Percentiles rank a stretch among this genome's conserved stretches.
Conservation (phyloP, 176 grass and related monocot species). For the Poa pratensis region DNA sequence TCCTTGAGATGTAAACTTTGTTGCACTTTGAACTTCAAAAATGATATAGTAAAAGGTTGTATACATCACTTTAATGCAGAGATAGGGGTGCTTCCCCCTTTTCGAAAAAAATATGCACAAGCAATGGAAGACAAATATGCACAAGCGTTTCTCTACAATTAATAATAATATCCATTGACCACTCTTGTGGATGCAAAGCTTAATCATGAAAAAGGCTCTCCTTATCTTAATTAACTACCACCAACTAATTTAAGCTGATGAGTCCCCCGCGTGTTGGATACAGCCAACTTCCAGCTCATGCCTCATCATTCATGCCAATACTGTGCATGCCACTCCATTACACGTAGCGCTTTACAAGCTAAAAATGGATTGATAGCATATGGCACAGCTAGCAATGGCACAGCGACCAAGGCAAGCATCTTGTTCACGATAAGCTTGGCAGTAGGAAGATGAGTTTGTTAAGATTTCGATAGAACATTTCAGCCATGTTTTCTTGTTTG, state of each 20-base stretch:
- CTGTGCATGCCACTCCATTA: slow-evolving; percentile 28
- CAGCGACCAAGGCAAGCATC: slow-evolving; percentile 19
- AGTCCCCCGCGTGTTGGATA: slow-evolving; percentile 22
- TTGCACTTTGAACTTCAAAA: no score
- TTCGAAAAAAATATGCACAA: not conserved
- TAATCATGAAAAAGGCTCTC: not conserved
- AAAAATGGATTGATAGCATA: slow-evolving; percentile 22
- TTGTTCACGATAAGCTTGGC: slow-evolving; percentile 2
- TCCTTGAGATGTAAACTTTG: no score
- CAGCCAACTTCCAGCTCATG: slow-evolving; percentile 53
- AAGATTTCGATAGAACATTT: not conserved
- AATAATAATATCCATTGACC: slow-evolving; percentile 5
- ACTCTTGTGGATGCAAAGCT: slow-evolving; percentile 6
- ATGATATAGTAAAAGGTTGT: no score
- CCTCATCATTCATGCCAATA: slow-evolving; percentile 40
- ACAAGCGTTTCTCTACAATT: not conserved
- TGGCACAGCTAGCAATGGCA: slow-evolving; percentile 18
- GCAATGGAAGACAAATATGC: not conserved
- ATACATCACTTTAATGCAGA: no score
- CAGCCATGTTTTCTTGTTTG: not conserved
- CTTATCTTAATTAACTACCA: slow-evolving; percentile 28
- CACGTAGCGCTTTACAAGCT: slow-evolving; percentile 37
- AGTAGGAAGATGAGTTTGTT: not conserved
- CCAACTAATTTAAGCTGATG: slow-evolving; percentile 40
- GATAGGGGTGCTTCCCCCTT: no score